Percentiles rank a stretch among this genome's conserved stretches.
phyloP scores from a whole-genome alignment of 2,329 filamentous ascomycete genomes.

The Monilinia polystroma region DNA sequence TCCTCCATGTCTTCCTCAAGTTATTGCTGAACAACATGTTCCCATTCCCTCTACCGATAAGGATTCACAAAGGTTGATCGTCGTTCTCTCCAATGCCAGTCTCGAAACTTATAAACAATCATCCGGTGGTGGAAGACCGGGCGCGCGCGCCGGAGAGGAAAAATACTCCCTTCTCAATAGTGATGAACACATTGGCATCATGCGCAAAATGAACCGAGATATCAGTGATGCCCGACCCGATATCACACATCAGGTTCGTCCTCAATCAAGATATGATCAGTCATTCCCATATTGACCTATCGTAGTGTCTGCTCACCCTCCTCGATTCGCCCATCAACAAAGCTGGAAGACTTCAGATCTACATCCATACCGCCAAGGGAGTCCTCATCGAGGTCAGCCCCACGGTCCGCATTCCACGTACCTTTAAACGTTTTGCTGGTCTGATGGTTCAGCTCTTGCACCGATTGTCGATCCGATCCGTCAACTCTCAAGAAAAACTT shows the following conservation, averaged over 20 bases:
- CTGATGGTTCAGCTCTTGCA: constrained; percentile 98
- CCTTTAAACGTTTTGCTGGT: constrained; percentile 98
- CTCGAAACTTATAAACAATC: constrained; percentile 96
- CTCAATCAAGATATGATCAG: constrained; percentile 24
- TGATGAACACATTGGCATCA: constrained; percentile 97
- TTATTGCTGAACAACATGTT: constrained; percentile 88
- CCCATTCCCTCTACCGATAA: constrained; percentile 85
- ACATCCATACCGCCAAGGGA: constrained; percentile 96
- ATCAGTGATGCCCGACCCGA: constrained; percentile 97
- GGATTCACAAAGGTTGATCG: constrained; percentile 86
- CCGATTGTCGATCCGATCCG: constrained; percentile 91
- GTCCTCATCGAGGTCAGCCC: constrained; percentile 97
- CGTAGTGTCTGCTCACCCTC: constrained; percentile 89
- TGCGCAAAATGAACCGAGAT: constrained; percentile 99
- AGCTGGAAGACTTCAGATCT: constrained; percentile 94
- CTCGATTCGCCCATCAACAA: constrained; percentile 99
- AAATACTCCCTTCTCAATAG: constrained; percentile 98
- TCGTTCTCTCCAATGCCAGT: constrained; percentile 94
- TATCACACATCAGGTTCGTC: constrained; percentile 92
- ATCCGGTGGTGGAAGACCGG: constrained; percentile 64
- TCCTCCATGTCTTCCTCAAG: constrained; percentile 82
- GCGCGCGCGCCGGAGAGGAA: constrained; percentile 65
- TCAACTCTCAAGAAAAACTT: constrained; percentile 95
- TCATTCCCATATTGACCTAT: constrained; percentile 29
- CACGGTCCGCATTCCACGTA: constrained; percentile 95